Conservation (phyloP, 139 green algal species). For the Pseudopediastrum boryanum region DNA sequence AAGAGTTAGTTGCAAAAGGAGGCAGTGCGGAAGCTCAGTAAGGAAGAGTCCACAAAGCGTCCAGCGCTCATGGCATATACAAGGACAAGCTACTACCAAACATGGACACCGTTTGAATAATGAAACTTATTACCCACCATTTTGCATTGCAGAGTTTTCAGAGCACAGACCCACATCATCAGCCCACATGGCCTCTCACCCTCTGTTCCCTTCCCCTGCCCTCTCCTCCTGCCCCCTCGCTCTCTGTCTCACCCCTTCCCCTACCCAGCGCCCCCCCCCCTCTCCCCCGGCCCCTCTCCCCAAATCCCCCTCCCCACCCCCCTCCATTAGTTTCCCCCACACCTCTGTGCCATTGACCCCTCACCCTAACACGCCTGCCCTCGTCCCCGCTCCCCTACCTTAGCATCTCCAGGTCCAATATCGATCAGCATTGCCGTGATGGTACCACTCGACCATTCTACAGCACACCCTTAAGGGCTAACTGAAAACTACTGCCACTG, state of each 20-base stretch:
- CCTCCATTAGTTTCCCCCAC: background rate
- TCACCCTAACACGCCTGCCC: background rate
- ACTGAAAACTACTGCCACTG: conserved; percentile 20
- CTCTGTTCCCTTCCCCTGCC: too few species aligned
- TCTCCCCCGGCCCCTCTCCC: background rate
- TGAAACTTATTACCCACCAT: too few species aligned
- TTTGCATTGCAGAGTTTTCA: too few species aligned
- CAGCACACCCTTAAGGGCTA: conserved; percentile 68
- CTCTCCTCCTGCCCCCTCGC: too few species aligned
- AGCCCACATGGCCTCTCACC: too few species aligned
- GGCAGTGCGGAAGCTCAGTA: too few species aligned
- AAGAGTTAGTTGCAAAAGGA: too few species aligned
- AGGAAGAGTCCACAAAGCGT: too few species aligned
- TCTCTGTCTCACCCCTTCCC: background rate
- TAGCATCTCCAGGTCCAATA: conserved; percentile 52
- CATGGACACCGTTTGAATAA: too few species aligned
- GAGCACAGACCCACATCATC: too few species aligned
- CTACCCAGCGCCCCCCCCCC: background rate
- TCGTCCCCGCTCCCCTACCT: conserved; percentile 52
- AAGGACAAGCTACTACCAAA: too few species aligned
- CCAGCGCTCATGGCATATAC: too few species aligned
- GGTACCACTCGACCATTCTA: conserved; percentile 56
- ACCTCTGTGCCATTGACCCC: background rate
- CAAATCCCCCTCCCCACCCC: background rate
- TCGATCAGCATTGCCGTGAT: conserved; percentile 56